A percentile compares a stretch with the other conserved stretches of the same genome.
phyloP scores from a whole-genome alignment of 805 yeast genomes.

The Metschnikowia amazonensis region DNA sequence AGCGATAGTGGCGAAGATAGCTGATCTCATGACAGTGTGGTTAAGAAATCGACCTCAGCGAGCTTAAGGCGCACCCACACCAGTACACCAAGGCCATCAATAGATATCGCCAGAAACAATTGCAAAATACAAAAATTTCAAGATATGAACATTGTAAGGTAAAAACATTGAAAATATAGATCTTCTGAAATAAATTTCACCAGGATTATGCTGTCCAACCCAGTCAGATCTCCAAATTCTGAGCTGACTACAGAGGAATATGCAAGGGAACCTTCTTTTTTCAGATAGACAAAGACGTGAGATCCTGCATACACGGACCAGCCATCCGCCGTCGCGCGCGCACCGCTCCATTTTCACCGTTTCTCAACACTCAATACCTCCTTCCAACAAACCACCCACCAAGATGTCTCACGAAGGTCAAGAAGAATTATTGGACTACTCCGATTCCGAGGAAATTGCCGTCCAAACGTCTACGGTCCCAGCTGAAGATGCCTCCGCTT shows the following conservation, averaged over 20 bases:
- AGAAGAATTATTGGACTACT: conserved; percentile 98
- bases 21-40: conserved; percentile 5
- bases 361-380: conserved; percentile 4
- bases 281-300: no score
- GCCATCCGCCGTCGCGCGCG: conserved; percentile 4
- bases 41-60: not conserved
- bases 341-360: conserved; percentile 4
- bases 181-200: no score
- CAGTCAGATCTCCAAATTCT: no score
- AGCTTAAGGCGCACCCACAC: not conserved
- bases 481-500: conserved; percentile 47
- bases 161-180: no score
- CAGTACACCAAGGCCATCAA: not conserved
- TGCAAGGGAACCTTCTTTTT: no score
- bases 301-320: not conserved
- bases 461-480: conserved; percentile 51
- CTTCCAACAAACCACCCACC: conserved; percentile 5
- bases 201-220: no score
- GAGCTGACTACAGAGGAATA: no score
- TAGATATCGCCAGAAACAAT: no score
- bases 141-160: no score
- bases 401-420: conserved; percentile 92
- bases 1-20: conserved; percentile 5
- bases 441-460: conserved; percentile 95
- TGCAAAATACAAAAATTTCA: no score